Base-by-base conservation (phyloP, 1,139 yeast species). In the Pneumocystis carinii region DNA sequence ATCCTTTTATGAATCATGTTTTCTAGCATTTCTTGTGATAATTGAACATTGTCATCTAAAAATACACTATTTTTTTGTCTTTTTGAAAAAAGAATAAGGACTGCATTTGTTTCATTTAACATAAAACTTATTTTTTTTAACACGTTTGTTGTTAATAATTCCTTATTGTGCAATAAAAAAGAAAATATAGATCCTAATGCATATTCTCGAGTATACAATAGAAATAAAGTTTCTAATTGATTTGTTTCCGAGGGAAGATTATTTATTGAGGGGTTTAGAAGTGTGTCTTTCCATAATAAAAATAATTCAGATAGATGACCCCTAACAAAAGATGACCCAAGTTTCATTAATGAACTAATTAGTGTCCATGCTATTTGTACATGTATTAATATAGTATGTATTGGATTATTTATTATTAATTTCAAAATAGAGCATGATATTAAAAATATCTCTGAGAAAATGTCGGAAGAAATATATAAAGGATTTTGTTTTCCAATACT, bases 281-380 rank as follows among this genome's bases (percentile, higher is more conserved):
- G 42, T 37, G 42, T 39, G 29, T 37, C 14, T 37, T 57, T n/a
- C 59, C 59, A 57, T 37, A 57, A 39, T 39, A 19, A 10, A 24
- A 57, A 39, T 39, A 57, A 39, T 24, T 19, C 36, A 12, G 59
- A 39, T 12, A 57, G 4, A 39, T 17, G 14, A 8, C 5, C 4
- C 12, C 59, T 57, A 24, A 39, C 65, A 7, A 60, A n/a, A 48
- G 63, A 65, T 15, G 56, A 68, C 12, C 57, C 62, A 15, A 64
- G 62, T 55, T 65, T 69, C 42, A 67, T 67, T 57, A 39, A 39
- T 39, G 59, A 53, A 57, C 58, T 60, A 37, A n/a, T 57, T 29
- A 48, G 7, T 58, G 19, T 63, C 37, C 48, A 48, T 38, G 37
- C 62, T n/a, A 55, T 32, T 48, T 48, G 55, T 48, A 48, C 27